Percentiles rank a stretch among this genome's conserved stretches.
phyloP scores from a whole-genome alignment of 2,329 filamentous ascomycete genomes.

The Diaporthe helianthi region DNA sequence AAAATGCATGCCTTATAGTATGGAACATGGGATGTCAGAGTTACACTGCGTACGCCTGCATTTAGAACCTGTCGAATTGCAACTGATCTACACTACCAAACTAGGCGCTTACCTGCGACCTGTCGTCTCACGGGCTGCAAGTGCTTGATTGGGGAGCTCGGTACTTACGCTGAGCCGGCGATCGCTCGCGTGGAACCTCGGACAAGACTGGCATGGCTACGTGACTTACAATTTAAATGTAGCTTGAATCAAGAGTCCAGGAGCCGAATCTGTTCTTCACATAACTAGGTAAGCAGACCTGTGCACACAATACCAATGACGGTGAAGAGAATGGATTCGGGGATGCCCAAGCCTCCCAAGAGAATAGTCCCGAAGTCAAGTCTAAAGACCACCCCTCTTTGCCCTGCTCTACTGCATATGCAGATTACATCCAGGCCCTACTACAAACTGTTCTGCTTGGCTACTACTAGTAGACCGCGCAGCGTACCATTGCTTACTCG shows the following conservation, averaged over 20 bases:
- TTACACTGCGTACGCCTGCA: constrained; percentile 10
- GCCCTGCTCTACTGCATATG: background rate
- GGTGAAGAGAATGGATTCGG: background rate
- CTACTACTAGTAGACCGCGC: background rate
- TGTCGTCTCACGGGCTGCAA: too few relatives aligned
- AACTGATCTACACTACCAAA: constrained; percentile 42
- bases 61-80: constrained; percentile 39
- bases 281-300: background rate
- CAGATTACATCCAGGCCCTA: background rate
- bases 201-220: background rate
- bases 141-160: background rate
- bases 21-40: background rate
- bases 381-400: background rate
- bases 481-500: constrained; percentile 15
- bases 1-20: background rate
- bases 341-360: background rate
- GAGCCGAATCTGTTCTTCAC: too few relatives aligned
- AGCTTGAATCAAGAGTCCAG: too few relatives aligned
- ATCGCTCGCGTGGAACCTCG: background rate
- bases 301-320: too few relatives aligned
- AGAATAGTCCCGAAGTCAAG: background rate
- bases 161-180: background rate
- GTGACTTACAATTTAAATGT: background rate
- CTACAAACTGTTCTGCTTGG: background rate
- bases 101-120: constrained; percentile 31